Evolutionary conservation across 805 yeast species (phyloP), one percentile per base, ranked within the genome.

Genomic region (Phaffomyces thermotolerans): DNA sequence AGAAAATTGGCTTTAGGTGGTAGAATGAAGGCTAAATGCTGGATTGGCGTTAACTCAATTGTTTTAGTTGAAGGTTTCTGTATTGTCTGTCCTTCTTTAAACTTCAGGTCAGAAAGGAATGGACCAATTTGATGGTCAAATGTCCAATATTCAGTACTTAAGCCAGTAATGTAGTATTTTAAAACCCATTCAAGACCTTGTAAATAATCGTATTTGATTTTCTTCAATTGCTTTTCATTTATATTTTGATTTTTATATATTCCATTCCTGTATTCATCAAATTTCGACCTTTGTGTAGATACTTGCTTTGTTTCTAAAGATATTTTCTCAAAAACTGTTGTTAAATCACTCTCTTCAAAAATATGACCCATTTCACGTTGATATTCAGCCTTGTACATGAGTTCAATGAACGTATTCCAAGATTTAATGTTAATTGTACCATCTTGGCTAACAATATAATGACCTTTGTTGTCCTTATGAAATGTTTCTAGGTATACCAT

Each of bases 131-230:
- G 95, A 62, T 84, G 82, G 43, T 69, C 73, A 60, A 75, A 93
- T 56, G 71, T 84, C 96, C 96, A 91, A 37, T 81, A 79, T 95
- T 96, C 86, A 3, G 95, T 84, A 17, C 83, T 81, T 52, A 83
- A 78, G 14, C 95, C 96, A 49, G 74, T 72, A 54, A 84, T 84
- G 62, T 91, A 91, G 66, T 91, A 91, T 54, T 75, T 78, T 62
- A 87, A 68, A 4, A 91, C 95, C 97, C 98, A 91, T 65, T 88
- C 96, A 48, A 93, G 69, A 42, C 97, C 97, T 60, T 86, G 91
- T 27, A 90, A 67, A 58, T 88, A 91, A 54, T 84, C 85, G 50
- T 75, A 74, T 6, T 88, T 72, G 43, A 87, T 63, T 9, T 75
- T 41, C 71, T 63, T 2, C 72, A 81, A 25, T 29, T 42, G 33